Conservation (phyloP, 345 rosid genomes). For the Eucalyptus sideroxylon region DNA sequence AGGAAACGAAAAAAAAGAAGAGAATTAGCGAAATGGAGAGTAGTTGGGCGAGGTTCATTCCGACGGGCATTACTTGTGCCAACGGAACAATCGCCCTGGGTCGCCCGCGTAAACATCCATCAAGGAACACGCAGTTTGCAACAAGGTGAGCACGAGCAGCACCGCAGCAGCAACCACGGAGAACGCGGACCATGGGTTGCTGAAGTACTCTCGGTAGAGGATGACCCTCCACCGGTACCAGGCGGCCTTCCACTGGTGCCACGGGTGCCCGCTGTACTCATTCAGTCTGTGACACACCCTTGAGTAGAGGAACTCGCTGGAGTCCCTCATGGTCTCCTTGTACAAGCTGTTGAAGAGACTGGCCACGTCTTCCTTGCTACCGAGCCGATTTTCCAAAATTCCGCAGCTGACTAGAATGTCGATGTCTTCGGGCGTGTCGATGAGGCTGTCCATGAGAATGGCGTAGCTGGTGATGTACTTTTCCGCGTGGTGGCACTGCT, state of each 20-base stretch:
- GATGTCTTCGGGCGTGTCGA: neutral
- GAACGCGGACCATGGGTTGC: neutral
- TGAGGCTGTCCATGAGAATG: neutral
- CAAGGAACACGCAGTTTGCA: neutral
- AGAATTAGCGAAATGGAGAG: neutral
- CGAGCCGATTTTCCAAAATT: neutral
- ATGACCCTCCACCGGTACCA: neutral
- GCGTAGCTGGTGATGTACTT: neutral
- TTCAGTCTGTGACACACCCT: neutral
- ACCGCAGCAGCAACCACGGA: neutral
- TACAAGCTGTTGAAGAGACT: neutral
- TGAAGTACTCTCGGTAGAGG: neutral
- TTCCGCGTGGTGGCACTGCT: neutral
- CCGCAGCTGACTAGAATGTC: neutral
- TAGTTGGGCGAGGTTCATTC: neutral
- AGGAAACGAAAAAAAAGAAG: too few species aligned
- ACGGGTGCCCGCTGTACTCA: neutral
- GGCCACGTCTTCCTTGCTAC: neutral
- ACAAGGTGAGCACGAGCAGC: neutral
- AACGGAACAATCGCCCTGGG: neutral
- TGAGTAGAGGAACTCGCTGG: neutral
- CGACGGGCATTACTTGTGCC: neutral
- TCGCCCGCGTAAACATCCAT: neutral
- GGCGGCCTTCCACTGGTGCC: neutral
- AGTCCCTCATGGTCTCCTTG: neutral